Conservation (phyloP, 192 early-diverging fungal species). For the Paraglomus occultum region DNA sequence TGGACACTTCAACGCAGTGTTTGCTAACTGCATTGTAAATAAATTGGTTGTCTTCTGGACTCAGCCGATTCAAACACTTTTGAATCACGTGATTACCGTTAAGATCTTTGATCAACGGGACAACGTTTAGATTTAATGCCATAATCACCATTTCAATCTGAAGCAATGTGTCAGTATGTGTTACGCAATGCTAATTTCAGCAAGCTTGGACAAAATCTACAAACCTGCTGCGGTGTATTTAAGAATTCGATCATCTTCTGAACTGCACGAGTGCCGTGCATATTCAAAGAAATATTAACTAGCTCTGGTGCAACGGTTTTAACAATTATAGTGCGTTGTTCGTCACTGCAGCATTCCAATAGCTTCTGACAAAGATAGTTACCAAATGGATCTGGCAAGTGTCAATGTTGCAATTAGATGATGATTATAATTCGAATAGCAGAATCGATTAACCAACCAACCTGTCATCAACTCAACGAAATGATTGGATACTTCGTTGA, state of each 20-base stretch:
- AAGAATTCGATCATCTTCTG: slow-evolving; percentile 88
- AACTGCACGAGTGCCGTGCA: slow-evolving; percentile 92
- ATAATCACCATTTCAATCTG: slow-evolving; percentile 66
- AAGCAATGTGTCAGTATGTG: background rate
- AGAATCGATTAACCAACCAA: slow-evolving; percentile 28
- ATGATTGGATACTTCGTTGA: slow-evolving; percentile 70
- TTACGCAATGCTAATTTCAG: background rate
- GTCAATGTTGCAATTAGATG: background rate
- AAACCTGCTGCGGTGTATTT: slow-evolving; percentile 57
- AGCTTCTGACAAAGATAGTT: slow-evolving; percentile 92
- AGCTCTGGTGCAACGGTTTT: slow-evolving; percentile 70
- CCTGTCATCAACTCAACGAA: slow-evolving; percentile 83
- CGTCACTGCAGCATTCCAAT: slow-evolving; percentile 77
- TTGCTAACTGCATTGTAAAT: slow-evolving; percentile 79
- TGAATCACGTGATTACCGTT: slow-evolving; percentile 94
- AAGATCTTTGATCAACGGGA: slow-evolving; percentile 84
- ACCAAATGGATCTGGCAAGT: slow-evolving; percentile 76
- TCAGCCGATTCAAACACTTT: slow-evolving; percentile 80
- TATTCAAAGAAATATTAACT: slow-evolving; percentile 79
- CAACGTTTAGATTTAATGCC: slow-evolving; percentile 68
- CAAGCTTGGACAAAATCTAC: no score
- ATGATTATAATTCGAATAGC: background rate
- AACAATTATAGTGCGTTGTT: slow-evolving; percentile 73
- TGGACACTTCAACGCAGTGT: slow-evolving; percentile 81
- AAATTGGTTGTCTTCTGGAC: slow-evolving; percentile 75